A percentile compares a stretch with the other conserved stretches of the same genome.
These are phyloP conservation scores for Pyrenula massariospora DNA, from an alignment of 495 filamentous ascomycete genomes.

Conservation along the genomic window DNA sequence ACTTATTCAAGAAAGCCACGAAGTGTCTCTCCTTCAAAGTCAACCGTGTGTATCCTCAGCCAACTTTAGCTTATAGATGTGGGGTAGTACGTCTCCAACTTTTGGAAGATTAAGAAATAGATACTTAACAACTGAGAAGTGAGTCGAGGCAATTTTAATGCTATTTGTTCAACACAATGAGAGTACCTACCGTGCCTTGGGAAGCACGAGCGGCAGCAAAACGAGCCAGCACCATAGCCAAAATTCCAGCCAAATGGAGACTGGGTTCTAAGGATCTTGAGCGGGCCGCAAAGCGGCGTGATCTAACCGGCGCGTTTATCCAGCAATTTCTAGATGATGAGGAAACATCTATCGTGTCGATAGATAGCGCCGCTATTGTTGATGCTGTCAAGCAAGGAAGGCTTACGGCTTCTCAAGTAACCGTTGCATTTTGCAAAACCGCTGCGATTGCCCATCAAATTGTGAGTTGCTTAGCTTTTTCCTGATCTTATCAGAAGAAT, in stretches of 20 bases:
- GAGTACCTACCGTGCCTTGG: constrained; percentile 4
- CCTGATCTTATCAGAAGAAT: no score
- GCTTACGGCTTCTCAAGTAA: constrained; percentile 23
- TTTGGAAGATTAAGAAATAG: no score
- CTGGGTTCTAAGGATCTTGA: constrained; percentile 9
- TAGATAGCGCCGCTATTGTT: neutral
- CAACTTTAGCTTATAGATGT: no score
- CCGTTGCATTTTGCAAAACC: constrained; percentile 30
- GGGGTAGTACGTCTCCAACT: no score
- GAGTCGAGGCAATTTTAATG: no score
- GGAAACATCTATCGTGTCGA: neutral
- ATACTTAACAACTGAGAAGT: no score
- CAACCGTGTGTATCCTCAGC: no score
- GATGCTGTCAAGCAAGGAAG: constrained; percentile 6
- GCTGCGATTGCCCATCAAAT: constrained; percentile 33
- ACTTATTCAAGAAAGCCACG: no score
- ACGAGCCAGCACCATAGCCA: constrained; percentile 7
- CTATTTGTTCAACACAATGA: neutral
- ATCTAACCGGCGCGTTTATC: constrained; percentile 21
- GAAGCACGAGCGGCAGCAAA: constrained; percentile 13
- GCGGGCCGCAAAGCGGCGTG: constrained; percentile 5
- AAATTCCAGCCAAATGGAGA: constrained; percentile 16
- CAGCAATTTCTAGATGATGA: constrained; percentile 13
- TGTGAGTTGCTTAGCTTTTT: constrained; percentile 9
- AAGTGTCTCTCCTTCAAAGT: no score